These are phyloP conservation scores for Sporobolomyces phaffii DNA, from an alignment of 768 basidiomycete species.

Conservation along the genomic window DNA sequence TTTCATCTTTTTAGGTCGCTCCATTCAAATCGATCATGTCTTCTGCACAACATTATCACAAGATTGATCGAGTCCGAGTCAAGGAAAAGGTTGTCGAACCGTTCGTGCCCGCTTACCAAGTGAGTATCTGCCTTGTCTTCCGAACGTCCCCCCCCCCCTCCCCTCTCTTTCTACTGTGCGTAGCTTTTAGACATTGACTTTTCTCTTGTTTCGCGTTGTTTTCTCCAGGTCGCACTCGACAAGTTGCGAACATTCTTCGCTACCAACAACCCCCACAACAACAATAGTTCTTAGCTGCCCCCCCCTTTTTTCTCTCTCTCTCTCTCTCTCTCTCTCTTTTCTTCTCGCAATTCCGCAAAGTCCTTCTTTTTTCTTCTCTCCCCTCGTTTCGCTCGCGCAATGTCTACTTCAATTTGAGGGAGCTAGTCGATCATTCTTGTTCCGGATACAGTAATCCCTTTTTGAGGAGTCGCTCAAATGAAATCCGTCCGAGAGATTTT, in stretches of 20 bases:
- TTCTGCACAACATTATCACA: conserved; percentile 62
- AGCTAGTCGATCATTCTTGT: too few relatives aligned
- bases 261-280: not conserved
- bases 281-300: not conserved
- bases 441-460: too few relatives aligned
- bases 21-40: conserved; percentile 80
- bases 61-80: conserved; percentile 64
- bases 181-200: too few relatives aligned
- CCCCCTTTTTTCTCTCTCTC: not conserved
- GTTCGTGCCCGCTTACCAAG: conserved; percentile 63
- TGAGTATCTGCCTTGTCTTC: too few relatives aligned
- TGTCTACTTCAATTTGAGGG: too few relatives aligned
- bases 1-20: conserved; percentile 66
- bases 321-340: not conserved
- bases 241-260: conserved; percentile 12
- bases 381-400: too few relatives aligned
- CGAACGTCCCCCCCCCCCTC: too few relatives aligned
- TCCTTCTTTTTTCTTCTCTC: too few relatives aligned
- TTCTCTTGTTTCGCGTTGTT: too few relatives aligned
- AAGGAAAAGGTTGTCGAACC: conserved; percentile 58
- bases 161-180: too few relatives aligned
- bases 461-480: too few relatives aligned
- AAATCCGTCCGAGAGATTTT: too few relatives aligned
- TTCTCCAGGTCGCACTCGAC: conserved; percentile 33
- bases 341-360: not conserved